Conservation (phyloP, 495 filamentous ascomycete species). For the Penicillium canescens region DNA sequence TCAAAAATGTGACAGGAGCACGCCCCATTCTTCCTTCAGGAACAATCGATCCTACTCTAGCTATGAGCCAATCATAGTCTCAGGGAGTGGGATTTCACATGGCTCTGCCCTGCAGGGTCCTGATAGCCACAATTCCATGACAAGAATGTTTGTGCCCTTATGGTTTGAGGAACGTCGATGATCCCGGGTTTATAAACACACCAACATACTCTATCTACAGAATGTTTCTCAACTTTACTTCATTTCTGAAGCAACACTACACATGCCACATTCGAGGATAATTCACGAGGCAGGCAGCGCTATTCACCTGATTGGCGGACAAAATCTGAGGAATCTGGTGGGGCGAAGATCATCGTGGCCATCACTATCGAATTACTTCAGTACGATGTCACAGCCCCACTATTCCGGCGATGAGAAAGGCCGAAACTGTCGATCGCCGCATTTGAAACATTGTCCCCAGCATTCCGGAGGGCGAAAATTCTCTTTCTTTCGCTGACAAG, state of each 20-base stretch:
- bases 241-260: background rate
- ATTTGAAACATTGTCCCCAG: conserved; percentile 6
- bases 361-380: background rate
- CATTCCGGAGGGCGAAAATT: conserved; percentile 19
- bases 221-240: no score
- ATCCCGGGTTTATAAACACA: no score
- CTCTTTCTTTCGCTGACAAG: conserved; percentile 2
- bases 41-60: background rate
- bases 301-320: conserved; percentile 1
- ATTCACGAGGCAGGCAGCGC: conserved; percentile 7
- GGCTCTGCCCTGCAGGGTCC: background rate
- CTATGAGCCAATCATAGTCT: background rate
- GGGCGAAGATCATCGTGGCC: background rate
- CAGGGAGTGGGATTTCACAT: background rate
- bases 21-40: conserved; percentile 16
- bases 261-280: background rate
- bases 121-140: background rate
- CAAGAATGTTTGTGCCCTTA: background rate
- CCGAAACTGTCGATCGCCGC: conserved; percentile 10
- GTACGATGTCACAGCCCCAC: conserved; percentile 4
- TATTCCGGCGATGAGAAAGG: background rate
- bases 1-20: conserved; percentile 15
- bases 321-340: background rate
- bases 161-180: background rate
- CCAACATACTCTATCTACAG: no score